Percentiles rank a stretch among this genome's conserved stretches.
Evolutionary conservation across 352 stramenopile species (phyloP).

Genomic region (Pythium biforme): DNA sequence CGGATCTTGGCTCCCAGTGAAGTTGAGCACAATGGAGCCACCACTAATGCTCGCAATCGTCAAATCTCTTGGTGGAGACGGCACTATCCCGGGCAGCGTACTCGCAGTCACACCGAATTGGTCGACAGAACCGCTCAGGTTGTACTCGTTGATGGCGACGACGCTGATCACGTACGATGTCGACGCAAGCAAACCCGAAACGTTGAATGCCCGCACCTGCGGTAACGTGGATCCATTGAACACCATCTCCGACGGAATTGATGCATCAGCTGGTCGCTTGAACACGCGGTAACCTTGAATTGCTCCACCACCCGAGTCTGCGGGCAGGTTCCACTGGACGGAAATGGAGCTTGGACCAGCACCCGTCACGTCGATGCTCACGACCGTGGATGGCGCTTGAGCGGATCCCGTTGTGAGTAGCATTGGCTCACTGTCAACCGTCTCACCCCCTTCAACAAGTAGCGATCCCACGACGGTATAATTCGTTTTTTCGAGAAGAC

Average conservation of each 20-base stretch:
- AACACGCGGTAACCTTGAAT: slow-evolving; percentile 34
- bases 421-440: slow-evolving; percentile 1
- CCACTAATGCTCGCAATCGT: slow-evolving; percentile 23
- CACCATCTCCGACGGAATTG: neutral
- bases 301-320: slow-evolving; percentile 37
- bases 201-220: slow-evolving; percentile 6
- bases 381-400: slow-evolving; percentile 4
- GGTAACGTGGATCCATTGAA: slow-evolving; percentile 13
- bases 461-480: slow-evolving; percentile 30
- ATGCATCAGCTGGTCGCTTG: slow-evolving; percentile 11
- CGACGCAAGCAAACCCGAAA: slow-evolving; percentile 26
- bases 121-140: slow-evolving; percentile 24
- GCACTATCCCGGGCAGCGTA: slow-evolving; percentile 20
- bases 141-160: slow-evolving; percentile 47
- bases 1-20: slow-evolving; percentile 23
- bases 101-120: slow-evolving; percentile 23
- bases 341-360: slow-evolving; percentile 29
- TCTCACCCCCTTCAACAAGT: slow-evolving; percentile 6
- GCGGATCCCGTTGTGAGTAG: slow-evolving; percentile 8
- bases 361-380: slow-evolving; percentile 14
- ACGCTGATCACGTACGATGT: slow-evolving; percentile 39
- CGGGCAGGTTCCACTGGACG: slow-evolving; percentile 36
- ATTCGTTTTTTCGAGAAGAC: slow-evolving; percentile 7
- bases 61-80: slow-evolving; percentile 25
- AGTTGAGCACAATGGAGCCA: slow-evolving; percentile 33